phyloP scores from a whole-genome alignment of 495 filamentous ascomycete genomes.

The Lasiosphaeria hispida region DNA sequence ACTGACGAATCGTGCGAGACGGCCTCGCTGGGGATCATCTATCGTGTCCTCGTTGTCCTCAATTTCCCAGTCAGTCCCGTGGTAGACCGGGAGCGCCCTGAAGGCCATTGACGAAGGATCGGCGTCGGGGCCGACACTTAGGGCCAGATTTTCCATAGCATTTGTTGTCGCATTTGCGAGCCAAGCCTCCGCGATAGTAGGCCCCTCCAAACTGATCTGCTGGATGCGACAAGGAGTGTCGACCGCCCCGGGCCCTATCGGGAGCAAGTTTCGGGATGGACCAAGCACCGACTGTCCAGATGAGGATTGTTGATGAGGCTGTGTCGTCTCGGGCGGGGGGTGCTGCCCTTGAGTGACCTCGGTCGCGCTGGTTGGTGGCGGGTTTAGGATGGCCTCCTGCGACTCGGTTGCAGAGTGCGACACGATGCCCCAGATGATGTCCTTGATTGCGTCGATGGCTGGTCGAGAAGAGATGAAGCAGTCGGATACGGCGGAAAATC shows the following conservation, averaged over 20 bases:
- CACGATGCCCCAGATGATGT: background rate
- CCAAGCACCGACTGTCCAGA: too few relatives aligned
- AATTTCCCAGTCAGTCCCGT: background rate
- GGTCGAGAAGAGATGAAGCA: too few relatives aligned
- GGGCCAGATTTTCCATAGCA: background rate
- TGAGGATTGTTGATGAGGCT: background rate
- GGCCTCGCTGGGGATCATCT: background rate
- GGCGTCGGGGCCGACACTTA: background rate
- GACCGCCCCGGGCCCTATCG: background rate
- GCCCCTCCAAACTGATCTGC: background rate
- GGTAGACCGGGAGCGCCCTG: background rate
- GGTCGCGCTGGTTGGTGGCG: background rate
- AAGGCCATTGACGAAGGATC: background rate
- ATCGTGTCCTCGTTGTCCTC: background rate
- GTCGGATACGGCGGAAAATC: too few relatives aligned
- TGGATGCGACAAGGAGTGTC: background rate
- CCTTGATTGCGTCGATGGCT: too few relatives aligned
- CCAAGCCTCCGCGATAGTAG: background rate
- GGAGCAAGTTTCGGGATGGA: too few relatives aligned
- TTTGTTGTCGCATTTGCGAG: background rate
- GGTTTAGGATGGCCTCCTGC: slow-evolving; percentile 1
- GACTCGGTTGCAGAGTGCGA: background rate
- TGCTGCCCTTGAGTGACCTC: slow-evolving; percentile 1
- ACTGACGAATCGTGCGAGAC: background rate
- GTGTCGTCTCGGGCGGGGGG: background rate